These are phyloP conservation scores for Venturia oleaginea DNA, from an alignment of 2,329 filamentous ascomycete genomes.

Conservation along the genomic window DNA sequence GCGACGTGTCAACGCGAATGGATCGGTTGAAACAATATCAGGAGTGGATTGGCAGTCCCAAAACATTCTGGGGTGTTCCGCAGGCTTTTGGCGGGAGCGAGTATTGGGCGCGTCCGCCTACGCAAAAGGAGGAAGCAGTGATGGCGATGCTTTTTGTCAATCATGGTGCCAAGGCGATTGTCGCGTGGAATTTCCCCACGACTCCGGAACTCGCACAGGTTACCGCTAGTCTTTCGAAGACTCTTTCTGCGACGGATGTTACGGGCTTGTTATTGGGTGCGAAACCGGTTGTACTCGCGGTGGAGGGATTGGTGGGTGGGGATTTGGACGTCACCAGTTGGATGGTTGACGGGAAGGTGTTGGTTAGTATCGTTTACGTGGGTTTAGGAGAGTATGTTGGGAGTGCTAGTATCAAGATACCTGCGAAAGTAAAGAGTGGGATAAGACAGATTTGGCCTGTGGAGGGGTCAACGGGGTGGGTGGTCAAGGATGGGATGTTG, in stretches of 20 bases:
- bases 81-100: conserved; percentile 41
- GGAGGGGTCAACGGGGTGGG: not conserved
- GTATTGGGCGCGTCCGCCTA: conserved; percentile 41
- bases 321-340: conserved; percentile 35
- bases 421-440: not conserved
- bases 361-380: conserved; percentile 33
- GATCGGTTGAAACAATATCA: conserved; percentile 35
- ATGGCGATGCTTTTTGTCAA: conserved; percentile 42
- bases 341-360: conserved; percentile 26
- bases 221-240: conserved; percentile 31
- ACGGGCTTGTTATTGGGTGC: conserved; percentile 31
- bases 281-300: conserved; percentile 20
- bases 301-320: conserved; percentile 17
- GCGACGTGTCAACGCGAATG: conserved; percentile 42
- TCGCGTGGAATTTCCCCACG: conserved; percentile 41
- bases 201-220: conserved; percentile 24
- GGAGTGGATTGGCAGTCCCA: conserved; percentile 28
- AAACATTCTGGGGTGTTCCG: conserved; percentile 41
- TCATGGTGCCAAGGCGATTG: conserved; percentile 42
- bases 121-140: conserved; percentile 34
- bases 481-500: not conserved
- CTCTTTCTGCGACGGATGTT: conserved; percentile 27
- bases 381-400: not conserved
- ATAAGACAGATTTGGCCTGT: not conserved
- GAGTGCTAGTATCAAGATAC: not conserved